phyloP scores from a whole-genome alignment of 257 asterid genomes.

The Ajuga chamaepitys region DNA sequence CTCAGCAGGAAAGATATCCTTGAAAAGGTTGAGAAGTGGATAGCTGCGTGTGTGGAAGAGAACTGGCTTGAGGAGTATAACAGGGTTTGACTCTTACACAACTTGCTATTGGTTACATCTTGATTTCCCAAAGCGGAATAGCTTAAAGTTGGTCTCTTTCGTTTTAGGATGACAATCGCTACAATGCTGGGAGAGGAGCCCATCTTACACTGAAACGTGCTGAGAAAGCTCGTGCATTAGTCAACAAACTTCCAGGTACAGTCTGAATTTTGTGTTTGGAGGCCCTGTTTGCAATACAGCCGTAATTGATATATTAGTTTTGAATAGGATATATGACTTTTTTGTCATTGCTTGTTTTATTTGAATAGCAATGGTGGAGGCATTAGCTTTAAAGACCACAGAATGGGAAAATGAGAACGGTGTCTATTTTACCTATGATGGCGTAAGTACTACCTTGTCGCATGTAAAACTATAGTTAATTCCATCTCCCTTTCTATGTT shows the following conservation, averaged over 20 bases:
- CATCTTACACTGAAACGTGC: conserved; percentile 95
- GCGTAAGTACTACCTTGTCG: conserved; percentile 41
- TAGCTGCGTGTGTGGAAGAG: conserved; percentile 91
- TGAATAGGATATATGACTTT: background rate
- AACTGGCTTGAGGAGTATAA: conserved; percentile 99
- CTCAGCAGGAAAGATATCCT: conserved; percentile 86
- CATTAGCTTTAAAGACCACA: conserved; percentile 64
- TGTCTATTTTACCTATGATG: conserved; percentile 70
- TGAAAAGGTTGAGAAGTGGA: conserved; percentile 97
- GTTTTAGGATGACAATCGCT: conserved; percentile 85
- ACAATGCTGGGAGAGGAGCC: conserved; percentile 96
- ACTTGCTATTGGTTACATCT: conserved; percentile 5
- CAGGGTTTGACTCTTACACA: conserved; percentile 46
- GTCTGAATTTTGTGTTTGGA: background rate
- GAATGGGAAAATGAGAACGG: conserved; percentile 95
- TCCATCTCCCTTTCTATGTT: background rate
- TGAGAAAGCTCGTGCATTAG: conserved; percentile 91
- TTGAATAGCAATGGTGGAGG: conserved; percentile 77
- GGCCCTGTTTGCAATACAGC: background rate
- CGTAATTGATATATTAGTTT: background rate
- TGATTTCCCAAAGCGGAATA: conserved; percentile 1
- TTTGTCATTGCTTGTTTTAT: background rate
- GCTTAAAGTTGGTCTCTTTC: conserved; percentile 9
- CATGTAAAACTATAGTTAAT: background rate
- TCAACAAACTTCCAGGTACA: conserved; percentile 89